Conservation (phyloP, 1,139 yeast species). For the Dujonia santamariae region DNA sequence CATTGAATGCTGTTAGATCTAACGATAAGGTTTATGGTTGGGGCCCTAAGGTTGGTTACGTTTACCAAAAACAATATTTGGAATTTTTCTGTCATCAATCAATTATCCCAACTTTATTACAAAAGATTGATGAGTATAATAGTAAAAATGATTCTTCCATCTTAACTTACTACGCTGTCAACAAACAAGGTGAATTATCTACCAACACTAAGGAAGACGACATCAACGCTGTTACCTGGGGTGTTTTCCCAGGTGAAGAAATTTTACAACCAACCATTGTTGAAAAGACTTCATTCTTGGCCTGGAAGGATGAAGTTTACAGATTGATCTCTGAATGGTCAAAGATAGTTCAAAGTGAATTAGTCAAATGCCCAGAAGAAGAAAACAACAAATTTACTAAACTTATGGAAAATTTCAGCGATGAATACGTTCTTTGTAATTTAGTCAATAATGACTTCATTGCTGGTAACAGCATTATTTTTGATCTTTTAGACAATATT, state of each 20-base stretch:
- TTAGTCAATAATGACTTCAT: constrained; percentile 87
- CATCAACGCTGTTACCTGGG: constrained; percentile 31
- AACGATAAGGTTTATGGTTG: constrained; percentile 78
- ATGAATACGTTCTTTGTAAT: constrained; percentile 73
- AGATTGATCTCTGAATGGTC: constrained; percentile 83
- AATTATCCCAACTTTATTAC: constrained; percentile 38
- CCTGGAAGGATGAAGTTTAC: constrained; percentile 97
- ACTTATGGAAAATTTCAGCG: constrained; percentile 50
- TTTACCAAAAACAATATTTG: constrained; percentile 88
- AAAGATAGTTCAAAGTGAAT: constrained; percentile 41
- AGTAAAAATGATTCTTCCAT: constrained; percentile 30
- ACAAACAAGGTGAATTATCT: constrained; percentile 53
- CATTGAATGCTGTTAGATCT: constrained; percentile 76
- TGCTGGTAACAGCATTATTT: constrained; percentile 47
- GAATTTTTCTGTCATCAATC: constrained; percentile 75
- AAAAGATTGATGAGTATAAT: constrained; percentile 36
- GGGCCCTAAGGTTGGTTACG: constrained; percentile 94
- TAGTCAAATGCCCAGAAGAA: constrained; percentile 34
- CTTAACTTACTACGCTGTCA: constrained; percentile 80
- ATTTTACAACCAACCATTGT: constrained; percentile 90
- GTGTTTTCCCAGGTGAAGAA: constrained; percentile 90
- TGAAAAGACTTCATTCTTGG: constrained; percentile 82
- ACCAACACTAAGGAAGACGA: constrained; percentile 72
- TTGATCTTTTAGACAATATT: constrained; percentile 26
- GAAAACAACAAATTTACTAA: constrained; percentile 24